These are phyloP conservation scores for Rhizopogon vinicolor DNA, from an alignment of 768 basidiomycete species.

Conservation along the genomic window DNA sequence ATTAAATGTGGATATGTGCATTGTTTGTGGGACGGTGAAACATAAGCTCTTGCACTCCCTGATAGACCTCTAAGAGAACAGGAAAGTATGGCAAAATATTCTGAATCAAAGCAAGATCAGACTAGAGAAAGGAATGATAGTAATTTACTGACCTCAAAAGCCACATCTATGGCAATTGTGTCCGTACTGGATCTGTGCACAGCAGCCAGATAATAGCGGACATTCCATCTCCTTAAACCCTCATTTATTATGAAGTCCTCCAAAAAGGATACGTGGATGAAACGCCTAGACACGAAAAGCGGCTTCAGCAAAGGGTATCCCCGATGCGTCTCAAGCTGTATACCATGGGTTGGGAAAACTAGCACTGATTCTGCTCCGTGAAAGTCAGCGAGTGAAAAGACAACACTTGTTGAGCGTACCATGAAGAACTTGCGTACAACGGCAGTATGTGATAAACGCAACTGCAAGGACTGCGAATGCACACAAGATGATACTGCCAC, in stretches of 20 bases:
- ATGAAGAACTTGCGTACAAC: conserved; percentile 42
- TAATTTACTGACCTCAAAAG: conserved; percentile 48
- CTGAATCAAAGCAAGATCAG: conserved; percentile 30
- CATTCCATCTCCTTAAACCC: conserved; percentile 65
- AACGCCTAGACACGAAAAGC: conserved; percentile 36
- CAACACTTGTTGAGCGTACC: conserved; percentile 28
- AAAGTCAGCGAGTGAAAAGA: not conserved
- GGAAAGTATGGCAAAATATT: conserved; percentile 60
- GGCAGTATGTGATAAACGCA: conserved; percentile 25
- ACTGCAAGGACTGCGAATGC: conserved; percentile 12
- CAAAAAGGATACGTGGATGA: conserved; percentile 53
- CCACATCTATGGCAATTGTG: conserved; percentile 41
- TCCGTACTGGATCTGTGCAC: conserved; percentile 29
- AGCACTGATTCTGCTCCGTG: conserved; percentile 60
- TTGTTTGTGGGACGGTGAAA: conserved; percentile 11
- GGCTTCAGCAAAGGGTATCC: conserved; percentile 41
- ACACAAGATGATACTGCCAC: conserved; percentile 7
- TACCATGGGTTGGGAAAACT: conserved; percentile 59
- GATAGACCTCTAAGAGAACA: conserved; percentile 56
- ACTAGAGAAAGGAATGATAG: not conserved
- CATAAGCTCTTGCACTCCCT: conserved; percentile 49
- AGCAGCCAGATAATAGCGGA: conserved; percentile 62
- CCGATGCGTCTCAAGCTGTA: conserved; percentile 70
- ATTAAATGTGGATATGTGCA: not conserved
- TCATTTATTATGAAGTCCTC: conserved; percentile 72